Conservation (phyloP, 805 yeast species). For the Candida pini region DNA sequence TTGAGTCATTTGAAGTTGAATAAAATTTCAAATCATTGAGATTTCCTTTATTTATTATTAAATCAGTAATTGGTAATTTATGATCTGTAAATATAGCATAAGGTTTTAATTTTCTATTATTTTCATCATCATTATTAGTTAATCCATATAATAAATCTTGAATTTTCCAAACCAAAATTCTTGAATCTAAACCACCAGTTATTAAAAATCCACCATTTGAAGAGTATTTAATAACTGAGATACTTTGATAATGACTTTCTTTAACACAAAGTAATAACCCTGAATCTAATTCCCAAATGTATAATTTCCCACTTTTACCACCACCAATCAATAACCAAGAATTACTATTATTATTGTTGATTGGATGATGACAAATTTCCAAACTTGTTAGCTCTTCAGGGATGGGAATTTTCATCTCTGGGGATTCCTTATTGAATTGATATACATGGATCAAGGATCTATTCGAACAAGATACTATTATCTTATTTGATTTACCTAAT, state of each 20-base stretch:
- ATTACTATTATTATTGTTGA: slow-evolving; percentile 12
- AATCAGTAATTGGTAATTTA: slow-evolving; percentile 39
- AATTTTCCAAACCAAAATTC: slow-evolving; percentile 70
- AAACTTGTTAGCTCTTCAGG: slow-evolving; percentile 73
- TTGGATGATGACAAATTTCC: slow-evolving; percentile 35
- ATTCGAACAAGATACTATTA: slow-evolving; percentile 60
- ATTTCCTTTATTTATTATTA: slow-evolving; percentile 40
- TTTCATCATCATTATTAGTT: slow-evolving; percentile 18
- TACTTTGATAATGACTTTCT: slow-evolving; percentile 80
- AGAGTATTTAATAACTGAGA: slow-evolving; percentile 54
- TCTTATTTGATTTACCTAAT: slow-evolving; percentile 40
- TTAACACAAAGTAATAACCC: slow-evolving; percentile 69
- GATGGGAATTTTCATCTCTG: slow-evolving; percentile 74
- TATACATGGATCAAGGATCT: slow-evolving; percentile 76
- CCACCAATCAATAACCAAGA: slow-evolving; percentile 67
- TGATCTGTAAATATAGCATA: slow-evolving; percentile 56
- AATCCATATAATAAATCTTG: slow-evolving; percentile 44
- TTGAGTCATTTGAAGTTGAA: slow-evolving; percentile 68
- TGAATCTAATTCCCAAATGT: slow-evolving; percentile 79
- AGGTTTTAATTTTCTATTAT: slow-evolving; percentile 45
- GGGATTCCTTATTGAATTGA: slow-evolving; percentile 60
- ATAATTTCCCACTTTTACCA: slow-evolving; percentile 66
- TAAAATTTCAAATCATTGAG: slow-evolving; percentile 57
- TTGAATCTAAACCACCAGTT: slow-evolving; percentile 77
- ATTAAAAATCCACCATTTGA: slow-evolving; percentile 62